phyloP scores from a whole-genome alignment of 164 flowering plant species.

The Cinnamomum chago region DNA sequence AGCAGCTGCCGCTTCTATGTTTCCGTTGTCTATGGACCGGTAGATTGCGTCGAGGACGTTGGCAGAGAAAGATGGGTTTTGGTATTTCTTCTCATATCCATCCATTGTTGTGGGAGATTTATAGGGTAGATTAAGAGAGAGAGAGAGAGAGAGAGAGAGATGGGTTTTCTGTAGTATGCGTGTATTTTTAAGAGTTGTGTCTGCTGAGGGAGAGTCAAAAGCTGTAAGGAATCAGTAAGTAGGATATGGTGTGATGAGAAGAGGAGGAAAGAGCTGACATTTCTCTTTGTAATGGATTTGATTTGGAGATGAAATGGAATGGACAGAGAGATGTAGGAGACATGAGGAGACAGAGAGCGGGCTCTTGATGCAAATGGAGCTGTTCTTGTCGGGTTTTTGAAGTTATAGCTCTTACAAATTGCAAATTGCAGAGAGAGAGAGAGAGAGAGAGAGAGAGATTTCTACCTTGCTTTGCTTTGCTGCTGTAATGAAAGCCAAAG shows the following conservation, averaged over 20 bases:
- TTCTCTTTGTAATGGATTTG: not conserved
- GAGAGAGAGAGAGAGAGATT: conserved; percentile 3
- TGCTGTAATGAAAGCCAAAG: not conserved
- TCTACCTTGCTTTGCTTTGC: not conserved
- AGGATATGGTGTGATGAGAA: not conserved
- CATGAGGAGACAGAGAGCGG: conserved; percentile 1
- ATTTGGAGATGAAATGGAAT: not conserved
- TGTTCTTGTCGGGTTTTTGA: not conserved
- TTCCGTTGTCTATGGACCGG: conserved; percentile 71
- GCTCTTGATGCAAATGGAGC: not conserved
- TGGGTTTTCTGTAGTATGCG: not conserved
- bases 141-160: conserved; percentile 2
- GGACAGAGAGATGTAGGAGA: not conserved
- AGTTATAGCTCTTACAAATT: not conserved
- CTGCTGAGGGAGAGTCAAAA: conserved; percentile 9
- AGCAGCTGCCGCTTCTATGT: conserved; percentile 19
- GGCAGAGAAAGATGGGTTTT: conserved; percentile 76
- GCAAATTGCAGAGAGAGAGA: too few species aligned
- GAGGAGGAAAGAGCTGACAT: not conserved
- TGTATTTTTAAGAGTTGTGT: not conserved
- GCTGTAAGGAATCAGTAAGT: not conserved
- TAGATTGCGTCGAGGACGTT: conserved; percentile 79
- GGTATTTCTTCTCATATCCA: conserved; percentile 20
- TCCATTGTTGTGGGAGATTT: conserved; percentile 51
- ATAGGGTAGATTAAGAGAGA: not conserved